These are phyloP conservation scores for Boletus rubropictus DNA, from an alignment of 768 basidiomycete genomes.

Conservation along the genomic window DNA sequence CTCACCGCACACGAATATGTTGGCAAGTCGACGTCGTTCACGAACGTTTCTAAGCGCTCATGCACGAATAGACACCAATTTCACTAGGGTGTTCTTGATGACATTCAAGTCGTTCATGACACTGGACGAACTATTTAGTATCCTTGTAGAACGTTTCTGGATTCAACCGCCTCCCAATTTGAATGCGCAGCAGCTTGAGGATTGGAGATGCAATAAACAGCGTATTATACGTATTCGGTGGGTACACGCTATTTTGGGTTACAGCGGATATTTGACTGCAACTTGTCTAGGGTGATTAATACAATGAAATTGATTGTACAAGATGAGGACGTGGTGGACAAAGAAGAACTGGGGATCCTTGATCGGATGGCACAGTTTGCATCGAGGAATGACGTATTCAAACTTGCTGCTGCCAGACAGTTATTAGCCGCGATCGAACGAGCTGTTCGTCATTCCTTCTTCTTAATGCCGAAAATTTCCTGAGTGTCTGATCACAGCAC, in stretches of 20 bases:
- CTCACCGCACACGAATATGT: constrained; percentile 61
- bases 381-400: constrained; percentile 36
- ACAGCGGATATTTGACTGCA: background rate
- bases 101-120: constrained; percentile 66
- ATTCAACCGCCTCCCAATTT: constrained; percentile 47
- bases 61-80: constrained; percentile 41
- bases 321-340: constrained; percentile 48
- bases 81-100: constrained; percentile 58
- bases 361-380: constrained; percentile 51
- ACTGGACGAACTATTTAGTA: constrained; percentile 48
- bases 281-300: constrained; percentile 50
- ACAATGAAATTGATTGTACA: constrained; percentile 57
- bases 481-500: constrained; percentile 13
- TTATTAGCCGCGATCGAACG: constrained; percentile 46
- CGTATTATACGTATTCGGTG: constrained; percentile 55
- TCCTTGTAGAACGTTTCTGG: constrained; percentile 51
- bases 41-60: background rate
- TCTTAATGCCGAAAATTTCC: background rate
- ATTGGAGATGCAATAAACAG: constrained; percentile 57
- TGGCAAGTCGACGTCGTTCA: constrained; percentile 34
- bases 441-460: constrained; percentile 35
- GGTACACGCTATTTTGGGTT: constrained; percentile 9
- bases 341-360: constrained; percentile 48
- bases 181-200: constrained; percentile 37
- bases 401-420: constrained; percentile 43